Evolutionary conservation across 2,329 filamentous ascomycete species (phyloP).

Genomic region (Hypoxylon sp.): DNA sequence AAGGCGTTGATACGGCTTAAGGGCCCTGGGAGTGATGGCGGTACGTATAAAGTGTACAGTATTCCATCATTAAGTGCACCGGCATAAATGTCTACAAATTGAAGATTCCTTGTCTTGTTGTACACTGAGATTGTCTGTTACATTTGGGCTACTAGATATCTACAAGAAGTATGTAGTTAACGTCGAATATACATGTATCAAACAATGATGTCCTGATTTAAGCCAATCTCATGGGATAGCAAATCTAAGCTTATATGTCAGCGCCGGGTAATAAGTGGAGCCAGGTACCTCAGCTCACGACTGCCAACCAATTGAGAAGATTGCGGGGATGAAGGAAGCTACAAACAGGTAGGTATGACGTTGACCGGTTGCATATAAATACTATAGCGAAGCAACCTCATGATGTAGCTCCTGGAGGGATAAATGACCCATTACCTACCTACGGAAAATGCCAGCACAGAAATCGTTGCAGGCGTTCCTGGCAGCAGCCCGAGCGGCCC

Average conservation of each 20-base stretch:
- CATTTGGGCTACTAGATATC: too few species aligned
- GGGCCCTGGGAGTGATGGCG: background rate
- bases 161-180: background rate
- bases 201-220: background rate
- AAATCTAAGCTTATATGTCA: background rate
- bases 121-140: background rate
- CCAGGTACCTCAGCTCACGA: too few species aligned
- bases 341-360: conserved; percentile 18
- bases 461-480: conserved; percentile 64
- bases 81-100: background rate
- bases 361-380: conserved; percentile 18
- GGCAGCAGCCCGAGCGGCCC: conserved; percentile 60
- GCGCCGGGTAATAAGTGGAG: background rate
- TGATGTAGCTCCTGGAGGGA: conserved; percentile 5
- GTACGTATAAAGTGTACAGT: background rate
- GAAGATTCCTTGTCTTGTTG: too few species aligned
- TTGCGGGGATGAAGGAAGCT: conserved; percentile 11
- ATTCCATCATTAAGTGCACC: background rate
- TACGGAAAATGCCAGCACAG: conserved; percentile 31
- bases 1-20: conserved; percentile 4
- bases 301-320: conserved; percentile 2
- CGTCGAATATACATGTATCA: background rate
- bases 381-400: conserved; percentile 5
- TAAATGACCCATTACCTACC: conserved; percentile 12
- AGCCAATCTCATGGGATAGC: background rate